Evolutionary conservation across 495 filamentous ascomycete species (phyloP), one percentile per base, ranked within the genome.

Genomic region (Aspergillus egyptiacus): DNA sequence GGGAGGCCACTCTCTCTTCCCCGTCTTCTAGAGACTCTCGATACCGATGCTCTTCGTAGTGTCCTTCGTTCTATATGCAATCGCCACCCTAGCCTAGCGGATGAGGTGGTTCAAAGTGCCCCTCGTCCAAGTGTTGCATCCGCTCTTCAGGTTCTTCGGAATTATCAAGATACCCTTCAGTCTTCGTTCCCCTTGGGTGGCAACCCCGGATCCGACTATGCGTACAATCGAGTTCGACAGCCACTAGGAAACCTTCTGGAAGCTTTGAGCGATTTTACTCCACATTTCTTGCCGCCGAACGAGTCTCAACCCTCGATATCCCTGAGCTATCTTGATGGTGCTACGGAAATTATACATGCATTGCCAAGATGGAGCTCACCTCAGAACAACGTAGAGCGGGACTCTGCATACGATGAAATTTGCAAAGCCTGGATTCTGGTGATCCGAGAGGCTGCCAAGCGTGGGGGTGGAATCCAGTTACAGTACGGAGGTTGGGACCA

Each of bases 401-500:
- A 93, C 52, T 87, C 87, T 53, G 89, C 91, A 11, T 97, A 97
- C 62, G 91, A 98, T 56, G 94, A 96, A 64, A 88, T 98, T 34
- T 83, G 87, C 36, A 86, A 83, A 56, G 94, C 93, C 8, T 98
- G 93, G 93, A 82, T 89, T 23, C 60, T 95, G 60, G 91, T 95
- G 33, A 89, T 98, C 46, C 83, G 82, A 27, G 93, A 97, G 63
- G 90, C 91, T 8, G 82, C 88, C 17, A 96, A 96, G 69, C 75
- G 85, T 43, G 91, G 89, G 5, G 94, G 88, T 31, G 93, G 93
- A 15, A 93, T 97, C 57, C 78, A 86, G 53, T 61, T 98, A 54
- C 91, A 96, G 59, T 88, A 90, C 53, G 90, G 86, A 18, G 87
- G 87, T 22, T 98, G 94, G 93, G 93, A 97, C 57, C 83, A 89